Evolutionary conservation across 352 stramenopile genomes (phyloP).

Genomic region (Globisporangium uncinulatum): DNA sequence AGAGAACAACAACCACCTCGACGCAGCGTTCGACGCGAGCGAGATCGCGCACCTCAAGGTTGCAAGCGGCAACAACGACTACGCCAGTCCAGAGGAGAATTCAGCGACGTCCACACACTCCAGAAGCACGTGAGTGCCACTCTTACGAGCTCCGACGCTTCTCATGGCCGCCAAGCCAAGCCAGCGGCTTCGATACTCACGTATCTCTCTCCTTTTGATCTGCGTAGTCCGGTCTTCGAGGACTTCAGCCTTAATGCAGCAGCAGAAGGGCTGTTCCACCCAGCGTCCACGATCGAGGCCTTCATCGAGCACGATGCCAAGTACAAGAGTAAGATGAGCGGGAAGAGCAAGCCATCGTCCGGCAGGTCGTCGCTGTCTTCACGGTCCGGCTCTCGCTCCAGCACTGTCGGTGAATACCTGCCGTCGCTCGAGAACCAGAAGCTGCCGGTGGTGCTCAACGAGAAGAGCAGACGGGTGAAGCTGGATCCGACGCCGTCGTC

Average conservation of each 20-base stretch:
- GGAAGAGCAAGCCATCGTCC: conserved; percentile 10
- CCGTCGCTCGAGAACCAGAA: conserved; percentile 30
- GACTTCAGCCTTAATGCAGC: conserved; percentile 53
- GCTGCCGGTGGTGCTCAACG: conserved; percentile 20
- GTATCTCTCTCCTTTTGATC: neutral
- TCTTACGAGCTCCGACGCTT: neutral
- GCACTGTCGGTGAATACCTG: conserved; percentile 24
- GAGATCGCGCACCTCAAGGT: conserved; percentile 1
- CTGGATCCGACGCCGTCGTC: conserved; percentile 15
- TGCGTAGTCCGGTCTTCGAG: conserved; percentile 44
- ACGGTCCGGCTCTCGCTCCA: conserved; percentile 12
- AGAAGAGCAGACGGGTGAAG: conserved; percentile 24
- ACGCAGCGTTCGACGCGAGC: conserved; percentile 8
- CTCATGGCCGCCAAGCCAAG: too few relatives aligned
- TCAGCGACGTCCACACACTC: conserved; percentile 4
- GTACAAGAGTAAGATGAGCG: conserved; percentile 19
- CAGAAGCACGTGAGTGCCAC: conserved; percentile 16
- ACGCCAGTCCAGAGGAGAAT: conserved; percentile 6
- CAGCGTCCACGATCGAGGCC: conserved; percentile 64
- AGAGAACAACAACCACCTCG: conserved; percentile 20
- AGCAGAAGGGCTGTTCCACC: conserved; percentile 71
- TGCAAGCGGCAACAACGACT: conserved; percentile 4
- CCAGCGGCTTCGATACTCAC: neutral
- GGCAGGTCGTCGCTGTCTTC: conserved; percentile 14
- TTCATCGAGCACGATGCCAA: conserved; percentile 78